Evolutionary conservation across 257 asterid genomes (phyloP), one percentile per base, ranked within the genome.

Genomic region (Solanum paucissectum): DNA sequence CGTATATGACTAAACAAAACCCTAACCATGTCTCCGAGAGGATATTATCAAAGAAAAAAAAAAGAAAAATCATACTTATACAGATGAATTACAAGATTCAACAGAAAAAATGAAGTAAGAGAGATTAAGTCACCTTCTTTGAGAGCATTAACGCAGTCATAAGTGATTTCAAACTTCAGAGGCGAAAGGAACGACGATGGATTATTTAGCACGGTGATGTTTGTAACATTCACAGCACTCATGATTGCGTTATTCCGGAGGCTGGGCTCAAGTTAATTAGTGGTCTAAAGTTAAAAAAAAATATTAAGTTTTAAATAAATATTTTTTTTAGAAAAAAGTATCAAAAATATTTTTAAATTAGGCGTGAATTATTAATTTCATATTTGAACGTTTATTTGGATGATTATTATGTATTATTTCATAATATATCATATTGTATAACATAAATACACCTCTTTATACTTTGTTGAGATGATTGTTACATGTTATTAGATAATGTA

Each of bases 81-180:
- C 20, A 32, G 9, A 29, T 5, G 82, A 7, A 29, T 40, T 66
- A 49, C 86, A 82, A 9, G 4, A 82, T 18, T 79, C 66, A 79
- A 79, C 84, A 27, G 62, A 25, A 79, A 79, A 34, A 8, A 69
- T 34, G 37, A 81, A 27, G 44, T n/a, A 42, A 42, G 20, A 16
- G 23, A 32, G 74, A 40, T 11, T n/a, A n/a, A 66, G 27, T 87
- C 92, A 97, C 99, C 99, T 88, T 97, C 99, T 88, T 91, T 91
- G 87, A 97, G 98, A 90, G 99, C 64, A 75, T 93, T 62, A n/a
- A 97, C 97, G 87, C 99, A 96, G 87, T 97, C 99, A 88, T 97
- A 97, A 23, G 99, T 95, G 93, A 97, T 95, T 88, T 97, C 99
- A 90, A 97, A 97, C 97, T 94, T 96, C 87, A 97, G 94, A 23